These are phyloP conservation scores for Trichoderma hamatum DNA, from an alignment of 2,329 filamentous ascomycete genomes.

Conservation along the genomic window DNA sequence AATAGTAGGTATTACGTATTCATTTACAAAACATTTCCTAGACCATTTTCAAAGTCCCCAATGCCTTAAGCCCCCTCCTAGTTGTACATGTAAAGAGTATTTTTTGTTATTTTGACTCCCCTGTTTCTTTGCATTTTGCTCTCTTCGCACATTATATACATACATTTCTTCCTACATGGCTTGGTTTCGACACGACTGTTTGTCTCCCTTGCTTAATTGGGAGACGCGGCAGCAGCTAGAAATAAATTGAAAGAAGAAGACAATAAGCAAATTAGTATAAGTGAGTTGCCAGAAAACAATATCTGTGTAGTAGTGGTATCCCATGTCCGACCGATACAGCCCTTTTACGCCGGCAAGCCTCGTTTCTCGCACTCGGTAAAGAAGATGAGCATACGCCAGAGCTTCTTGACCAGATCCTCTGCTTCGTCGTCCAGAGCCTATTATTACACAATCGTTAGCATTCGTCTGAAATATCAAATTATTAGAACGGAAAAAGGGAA, in stretches of 20 bases:
- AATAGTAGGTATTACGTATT: not conserved
- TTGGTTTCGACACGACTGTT: not conserved
- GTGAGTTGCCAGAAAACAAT: not conserved
- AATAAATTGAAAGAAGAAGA: not conserved
- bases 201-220: not conserved
- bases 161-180: not conserved
- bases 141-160: not conserved
- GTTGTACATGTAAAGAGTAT: slow-evolving; percentile 16
- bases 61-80: not conserved
- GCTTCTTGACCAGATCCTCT: slow-evolving; percentile 89
- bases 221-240: not conserved
- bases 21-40: not conserved
- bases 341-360: slow-evolving; percentile 68
- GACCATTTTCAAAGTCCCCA: slow-evolving; percentile 6
- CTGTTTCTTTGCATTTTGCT: not conserved
- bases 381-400: slow-evolving; percentile 99
- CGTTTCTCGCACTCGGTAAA: slow-evolving; percentile 93
- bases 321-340: not conserved
- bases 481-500: not conserved
- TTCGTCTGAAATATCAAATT: not conserved
- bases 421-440: slow-evolving; percentile 92
- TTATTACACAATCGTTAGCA: slow-evolving; percentile 36
- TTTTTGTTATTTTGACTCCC: not conserved
- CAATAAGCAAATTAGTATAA: not conserved
- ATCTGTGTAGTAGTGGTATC: not conserved